A percentile compares a stretch with the other conserved stretches of the same genome.
Evolutionary conservation across 768 basidiomycete species (phyloP).

Genomic region (Xerocomus spinulosus): DNA sequence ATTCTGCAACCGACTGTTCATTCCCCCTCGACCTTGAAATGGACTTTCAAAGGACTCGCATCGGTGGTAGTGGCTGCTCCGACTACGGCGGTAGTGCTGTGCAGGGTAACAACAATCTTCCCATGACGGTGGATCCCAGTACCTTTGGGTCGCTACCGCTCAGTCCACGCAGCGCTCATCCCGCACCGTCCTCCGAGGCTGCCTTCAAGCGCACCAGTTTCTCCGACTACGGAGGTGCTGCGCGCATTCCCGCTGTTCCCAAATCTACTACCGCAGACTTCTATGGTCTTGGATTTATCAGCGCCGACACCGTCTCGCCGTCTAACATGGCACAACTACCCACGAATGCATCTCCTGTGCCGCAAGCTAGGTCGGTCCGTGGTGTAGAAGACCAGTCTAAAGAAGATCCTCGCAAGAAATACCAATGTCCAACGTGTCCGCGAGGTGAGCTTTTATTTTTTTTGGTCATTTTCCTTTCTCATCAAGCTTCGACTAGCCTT

Average conservation of each 20-base stretch:
- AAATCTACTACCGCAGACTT: conserved; percentile 49
- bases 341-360: conserved; percentile 38
- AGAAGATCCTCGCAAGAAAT: conserved; percentile 71
- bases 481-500: conserved; percentile 51
- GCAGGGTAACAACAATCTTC: conserved; percentile 36
- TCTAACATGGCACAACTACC: conserved; percentile 51
- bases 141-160: conserved; percentile 56
- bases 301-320: conserved; percentile 48
- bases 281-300: conserved; percentile 33
- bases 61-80: conserved; percentile 42
- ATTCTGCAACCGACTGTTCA: conserved; percentile 47
- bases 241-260: conserved; percentile 44
- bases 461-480: not conserved
- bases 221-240: conserved; percentile 62
- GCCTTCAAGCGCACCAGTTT: conserved; percentile 46
- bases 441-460: conserved; percentile 44
- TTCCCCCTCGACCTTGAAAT: conserved; percentile 68
- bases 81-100: conserved; percentile 47
- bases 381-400: conserved; percentile 42
- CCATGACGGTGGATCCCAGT: conserved; percentile 47
- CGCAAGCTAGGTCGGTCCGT: conserved; percentile 35
- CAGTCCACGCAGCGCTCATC: conserved; percentile 50
- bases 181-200: conserved; percentile 29
- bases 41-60: conserved; percentile 61
- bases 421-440: conserved; percentile 70